These are phyloP conservation scores for Melanogaster broomeanus DNA, from an alignment of 768 basidiomycete species.

Conservation along the genomic window DNA sequence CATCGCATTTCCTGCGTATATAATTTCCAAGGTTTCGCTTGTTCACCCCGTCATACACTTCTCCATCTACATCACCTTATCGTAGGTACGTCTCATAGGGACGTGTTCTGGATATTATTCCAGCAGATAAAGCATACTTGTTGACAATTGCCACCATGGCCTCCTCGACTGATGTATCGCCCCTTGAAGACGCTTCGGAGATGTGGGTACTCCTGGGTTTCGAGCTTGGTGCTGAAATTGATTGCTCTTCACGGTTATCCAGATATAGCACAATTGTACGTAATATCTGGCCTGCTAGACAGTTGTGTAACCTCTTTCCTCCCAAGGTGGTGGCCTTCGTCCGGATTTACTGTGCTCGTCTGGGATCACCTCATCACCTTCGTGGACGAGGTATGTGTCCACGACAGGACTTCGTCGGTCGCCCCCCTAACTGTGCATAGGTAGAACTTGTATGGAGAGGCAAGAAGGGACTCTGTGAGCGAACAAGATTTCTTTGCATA, in stretches of 20 bases:
- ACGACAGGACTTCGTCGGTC: background rate
- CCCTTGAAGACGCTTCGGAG: background rate
- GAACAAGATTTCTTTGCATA: background rate
- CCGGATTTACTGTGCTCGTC: slow-evolving; percentile 50
- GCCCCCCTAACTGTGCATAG: slow-evolving; percentile 15
- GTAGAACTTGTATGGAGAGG: slow-evolving; percentile 40
- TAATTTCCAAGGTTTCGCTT: background rate
- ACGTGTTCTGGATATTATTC: background rate
- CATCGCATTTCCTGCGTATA: slow-evolving; percentile 1
- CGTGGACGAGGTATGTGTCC: slow-evolving; percentile 34
- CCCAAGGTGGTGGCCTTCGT: slow-evolving; percentile 52
- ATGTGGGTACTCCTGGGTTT: background rate
- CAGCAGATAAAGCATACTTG: background rate
- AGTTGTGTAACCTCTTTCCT: background rate
- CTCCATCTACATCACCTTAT: background rate
- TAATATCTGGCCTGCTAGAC: background rate
- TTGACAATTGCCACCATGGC: slow-evolving; percentile 4
- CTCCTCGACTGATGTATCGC: no score
- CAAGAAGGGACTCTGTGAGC: slow-evolving; percentile 36
- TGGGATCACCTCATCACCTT: slow-evolving; percentile 49
- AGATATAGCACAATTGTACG: slow-evolving; percentile 13
- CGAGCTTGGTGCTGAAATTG: background rate
- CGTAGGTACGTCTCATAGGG: background rate
- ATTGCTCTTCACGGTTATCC: background rate
- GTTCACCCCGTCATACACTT: background rate